A percentile compares a stretch with the other conserved stretches of the same genome.
These are phyloP conservation scores for Nicotiana otophora DNA, from an alignment of 257 asterid genomes.

Conservation along the genomic window DNA sequence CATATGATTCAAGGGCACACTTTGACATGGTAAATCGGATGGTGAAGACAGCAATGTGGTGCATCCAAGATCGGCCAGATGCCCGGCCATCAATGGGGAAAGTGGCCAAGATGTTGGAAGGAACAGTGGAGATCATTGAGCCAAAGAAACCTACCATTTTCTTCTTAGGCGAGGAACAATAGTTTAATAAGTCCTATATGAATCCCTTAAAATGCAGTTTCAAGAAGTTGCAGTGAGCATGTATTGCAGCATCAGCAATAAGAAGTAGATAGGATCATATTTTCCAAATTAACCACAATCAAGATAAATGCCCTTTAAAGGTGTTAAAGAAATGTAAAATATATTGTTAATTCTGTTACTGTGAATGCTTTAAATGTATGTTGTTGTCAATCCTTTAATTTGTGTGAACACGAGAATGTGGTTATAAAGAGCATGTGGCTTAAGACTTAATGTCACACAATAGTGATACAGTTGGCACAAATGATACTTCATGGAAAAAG, in stretches of 20 bases:
- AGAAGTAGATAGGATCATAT: background rate
- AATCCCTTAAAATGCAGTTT: background rate
- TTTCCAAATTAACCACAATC: no score
- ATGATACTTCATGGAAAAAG: background rate
- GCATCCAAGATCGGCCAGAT: conserved; percentile 69
- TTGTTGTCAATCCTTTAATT: no score
- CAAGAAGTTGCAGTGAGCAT: background rate
- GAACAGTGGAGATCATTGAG: conserved; percentile 69
- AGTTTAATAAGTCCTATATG: background rate
- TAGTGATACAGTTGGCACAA: background rate
- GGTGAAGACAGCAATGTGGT: conserved; percentile 92
- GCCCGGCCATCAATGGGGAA: conserved; percentile 88
- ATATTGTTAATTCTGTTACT: no score
- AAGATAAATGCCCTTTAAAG: no score
- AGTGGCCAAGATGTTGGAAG: conserved; percentile 90
- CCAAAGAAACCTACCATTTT: conserved; percentile 64
- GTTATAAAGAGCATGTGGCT: background rate
- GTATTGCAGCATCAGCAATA: background rate
- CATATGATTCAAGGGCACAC: conserved; percentile 44
- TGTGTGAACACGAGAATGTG: no score
- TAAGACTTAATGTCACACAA: background rate
- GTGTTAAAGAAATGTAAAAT: no score
- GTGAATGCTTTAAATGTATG: no score
- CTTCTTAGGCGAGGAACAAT: conserved; percentile 33
- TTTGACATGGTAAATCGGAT: conserved; percentile 68